Evolutionary conservation across 805 yeast species (phyloP).

Genomic region (Candida germanica): DNA sequence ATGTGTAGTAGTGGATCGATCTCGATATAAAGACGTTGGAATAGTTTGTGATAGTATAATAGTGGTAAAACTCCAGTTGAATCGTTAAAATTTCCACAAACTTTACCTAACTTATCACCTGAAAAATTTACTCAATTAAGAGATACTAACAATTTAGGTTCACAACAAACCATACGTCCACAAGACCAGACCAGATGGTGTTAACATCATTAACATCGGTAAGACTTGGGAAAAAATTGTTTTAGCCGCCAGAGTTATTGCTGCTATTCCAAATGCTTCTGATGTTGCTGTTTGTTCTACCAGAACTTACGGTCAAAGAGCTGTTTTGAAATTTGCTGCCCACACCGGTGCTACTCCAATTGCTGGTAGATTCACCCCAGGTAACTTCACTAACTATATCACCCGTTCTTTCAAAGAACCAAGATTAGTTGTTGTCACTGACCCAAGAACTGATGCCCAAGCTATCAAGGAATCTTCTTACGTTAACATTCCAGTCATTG

Average conservation of each 20-base stretch:
- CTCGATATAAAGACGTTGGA: too few species aligned
- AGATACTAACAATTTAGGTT: constrained; percentile 52
- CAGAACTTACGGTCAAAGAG: constrained; percentile 99
- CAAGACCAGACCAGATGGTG: constrained; percentile 99
- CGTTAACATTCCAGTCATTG: constrained; percentile 99
- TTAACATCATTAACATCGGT: constrained; percentile 95
- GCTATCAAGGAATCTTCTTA: constrained; percentile 99
- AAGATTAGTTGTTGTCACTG: constrained; percentile 98
- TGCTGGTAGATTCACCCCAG: constrained; percentile 99
- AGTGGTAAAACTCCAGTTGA: too few species aligned
- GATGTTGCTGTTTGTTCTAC: constrained; percentile 99
- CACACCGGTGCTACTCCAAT: constrained; percentile 99
- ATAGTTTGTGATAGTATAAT: too few species aligned
- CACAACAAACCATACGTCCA: constrained; percentile 96
- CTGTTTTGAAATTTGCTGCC: constrained; percentile 98
- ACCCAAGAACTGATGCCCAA: constrained; percentile 99
- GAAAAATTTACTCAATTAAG: too few species aligned
- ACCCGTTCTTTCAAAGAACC: constrained; percentile 99
- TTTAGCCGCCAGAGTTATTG: constrained; percentile 99
- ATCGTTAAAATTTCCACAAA: too few species aligned
- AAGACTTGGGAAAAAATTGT: constrained; percentile 99
- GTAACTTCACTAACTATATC: constrained; percentile 99
- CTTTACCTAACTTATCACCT: too few species aligned
- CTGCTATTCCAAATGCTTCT: constrained; percentile 97
- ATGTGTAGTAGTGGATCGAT: too few species aligned